These are phyloP conservation scores for Paralagenidium karlingii DNA, from an alignment of 352 stramenopile genomes.

Conservation along the genomic window DNA sequence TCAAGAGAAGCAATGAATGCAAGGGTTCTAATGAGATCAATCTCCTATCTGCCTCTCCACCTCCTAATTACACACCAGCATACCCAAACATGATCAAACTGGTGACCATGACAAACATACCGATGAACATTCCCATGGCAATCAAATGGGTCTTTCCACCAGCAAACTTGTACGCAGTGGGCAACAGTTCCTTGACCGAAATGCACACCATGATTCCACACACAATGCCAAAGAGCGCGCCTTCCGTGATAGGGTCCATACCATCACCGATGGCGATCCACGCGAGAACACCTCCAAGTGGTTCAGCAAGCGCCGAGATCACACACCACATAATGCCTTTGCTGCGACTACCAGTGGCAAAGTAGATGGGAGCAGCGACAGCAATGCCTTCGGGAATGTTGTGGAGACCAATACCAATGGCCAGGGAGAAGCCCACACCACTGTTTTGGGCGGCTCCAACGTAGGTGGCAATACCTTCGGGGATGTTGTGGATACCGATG, in stretches of 20 bases:
- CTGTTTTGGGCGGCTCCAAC: slow-evolving; percentile 84
- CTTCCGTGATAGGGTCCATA: slow-evolving; percentile 62
- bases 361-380: slow-evolving; percentile 94
- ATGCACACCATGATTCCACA: slow-evolving; percentile 91
- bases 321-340: slow-evolving; percentile 91
- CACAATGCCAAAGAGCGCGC: slow-evolving; percentile 86
- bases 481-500: slow-evolving; percentile 92
- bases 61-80: slow-evolving; percentile 27
- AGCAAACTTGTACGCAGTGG: slow-evolving; percentile 87
- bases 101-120: slow-evolving; percentile 82
- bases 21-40: no score
- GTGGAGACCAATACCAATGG: slow-evolving; percentile 92
- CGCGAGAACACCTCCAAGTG: slow-evolving; percentile 80
- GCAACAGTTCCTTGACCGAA: slow-evolving; percentile 85
- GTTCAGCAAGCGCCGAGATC: slow-evolving; percentile 85
- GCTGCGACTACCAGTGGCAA: slow-evolving; percentile 88
- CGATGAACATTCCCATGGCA: slow-evolving; percentile 60
- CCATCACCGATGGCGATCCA: slow-evolving; percentile 74
- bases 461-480: slow-evolving; percentile 92
- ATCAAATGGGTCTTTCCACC: slow-evolving; percentile 74
- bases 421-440: slow-evolving; percentile 82
- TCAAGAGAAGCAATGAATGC: no score
- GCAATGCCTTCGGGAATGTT: slow-evolving; percentile 96
- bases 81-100: slow-evolving; percentile 85
- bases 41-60: no score